Evolutionary conservation across 2,329 filamentous ascomycete genomes (phyloP).

Genomic region (Fusarium proliferatum): DNA sequence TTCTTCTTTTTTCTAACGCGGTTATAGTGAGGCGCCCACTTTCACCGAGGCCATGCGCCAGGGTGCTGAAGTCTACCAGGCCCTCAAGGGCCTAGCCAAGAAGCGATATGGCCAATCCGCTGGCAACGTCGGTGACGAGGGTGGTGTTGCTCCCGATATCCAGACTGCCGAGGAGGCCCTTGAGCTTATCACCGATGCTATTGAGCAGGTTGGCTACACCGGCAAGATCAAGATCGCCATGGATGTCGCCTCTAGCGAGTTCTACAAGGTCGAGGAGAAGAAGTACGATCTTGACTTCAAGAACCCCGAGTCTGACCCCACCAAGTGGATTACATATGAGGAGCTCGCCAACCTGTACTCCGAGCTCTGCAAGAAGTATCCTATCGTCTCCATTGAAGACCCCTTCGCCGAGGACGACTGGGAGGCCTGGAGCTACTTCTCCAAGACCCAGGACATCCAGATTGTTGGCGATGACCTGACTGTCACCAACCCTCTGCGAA

Average conservation of each 20-base stretch:
- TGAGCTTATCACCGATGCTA: constrained; percentile 93
- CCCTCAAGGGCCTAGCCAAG: constrained; percentile 96
- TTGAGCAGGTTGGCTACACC: constrained; percentile 94
- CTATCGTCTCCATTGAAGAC: constrained; percentile 98
- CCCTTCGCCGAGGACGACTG: constrained; percentile 99
- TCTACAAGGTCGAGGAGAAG: constrained; percentile 98
- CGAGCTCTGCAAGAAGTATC: constrained; percentile 90
- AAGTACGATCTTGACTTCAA: constrained; percentile 99
- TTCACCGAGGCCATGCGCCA: constrained; percentile 98
- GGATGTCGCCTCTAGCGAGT: constrained; percentile 99
- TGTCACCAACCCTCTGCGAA: constrained; percentile 97
- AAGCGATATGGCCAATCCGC: constrained; percentile 99
- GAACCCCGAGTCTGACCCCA: constrained; percentile 96
- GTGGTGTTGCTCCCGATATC: constrained; percentile 99
- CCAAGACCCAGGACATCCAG: constrained; percentile 98
- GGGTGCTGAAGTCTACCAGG: constrained; percentile 97
- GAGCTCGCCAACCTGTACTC: constrained; percentile 94
- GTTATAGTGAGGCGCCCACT: constrained; percentile 76
- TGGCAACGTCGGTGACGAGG: constrained; percentile 99
- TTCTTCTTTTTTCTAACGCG: constrained; percentile 11
- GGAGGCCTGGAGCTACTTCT: constrained; percentile 99
- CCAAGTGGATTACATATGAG: constrained; percentile 99
- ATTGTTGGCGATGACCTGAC: constrained; percentile 98
- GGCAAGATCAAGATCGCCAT: constrained; percentile 98
- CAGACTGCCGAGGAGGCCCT: constrained; percentile 97